A percentile compares a stretch with the other conserved stretches of the same genome.
These are phyloP conservation scores for Kappamyces sp. DNA, from an alignment of 192 early-diverging fungal species.

Conservation along the genomic window DNA sequence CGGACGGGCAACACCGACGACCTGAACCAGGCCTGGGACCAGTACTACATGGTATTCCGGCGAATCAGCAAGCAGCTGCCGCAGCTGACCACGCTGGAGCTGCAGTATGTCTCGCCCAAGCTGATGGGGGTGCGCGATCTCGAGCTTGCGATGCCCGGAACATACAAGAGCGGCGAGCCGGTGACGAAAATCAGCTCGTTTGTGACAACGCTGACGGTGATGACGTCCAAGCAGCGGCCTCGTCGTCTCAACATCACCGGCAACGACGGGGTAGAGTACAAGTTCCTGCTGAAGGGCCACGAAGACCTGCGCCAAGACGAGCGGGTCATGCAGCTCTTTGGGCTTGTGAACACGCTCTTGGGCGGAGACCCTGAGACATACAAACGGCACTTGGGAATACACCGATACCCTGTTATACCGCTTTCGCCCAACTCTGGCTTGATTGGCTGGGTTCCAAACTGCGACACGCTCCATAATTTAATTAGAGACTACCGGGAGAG, in stretches of 20 bases:
- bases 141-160: conserved; percentile 83
- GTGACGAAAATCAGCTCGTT: conserved; percentile 87
- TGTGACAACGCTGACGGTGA: conserved; percentile 70
- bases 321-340: conserved; percentile 98
- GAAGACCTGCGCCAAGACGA: conserved; percentile 98
- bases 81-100: conserved; percentile 71
- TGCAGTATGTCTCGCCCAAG: conserved; percentile 86
- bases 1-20: conserved; percentile 70
- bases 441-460: conserved; percentile 88
- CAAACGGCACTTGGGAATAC: conserved; percentile 83
- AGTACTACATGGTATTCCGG: conserved; percentile 75
- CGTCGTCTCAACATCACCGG: conserved; percentile 77
- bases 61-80: conserved; percentile 76
- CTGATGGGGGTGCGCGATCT: conserved; percentile 75
- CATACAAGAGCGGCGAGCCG: conserved; percentile 78
- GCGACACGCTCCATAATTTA: conserved; percentile 78
- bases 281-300: conserved; percentile 91
- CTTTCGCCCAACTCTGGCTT: conserved; percentile 91
- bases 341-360: conserved; percentile 88
- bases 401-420: conserved; percentile 85
- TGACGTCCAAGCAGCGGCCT: conserved; percentile 89
- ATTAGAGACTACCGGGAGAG: conserved; percentile 82
- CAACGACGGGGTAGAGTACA: conserved; percentile 83
- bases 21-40: conserved; percentile 90
- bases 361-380: conserved; percentile 77